phyloP scores from a whole-genome alignment of 2,329 filamentous ascomycete species.

The Sclerotiophoma versabilis region DNA sequence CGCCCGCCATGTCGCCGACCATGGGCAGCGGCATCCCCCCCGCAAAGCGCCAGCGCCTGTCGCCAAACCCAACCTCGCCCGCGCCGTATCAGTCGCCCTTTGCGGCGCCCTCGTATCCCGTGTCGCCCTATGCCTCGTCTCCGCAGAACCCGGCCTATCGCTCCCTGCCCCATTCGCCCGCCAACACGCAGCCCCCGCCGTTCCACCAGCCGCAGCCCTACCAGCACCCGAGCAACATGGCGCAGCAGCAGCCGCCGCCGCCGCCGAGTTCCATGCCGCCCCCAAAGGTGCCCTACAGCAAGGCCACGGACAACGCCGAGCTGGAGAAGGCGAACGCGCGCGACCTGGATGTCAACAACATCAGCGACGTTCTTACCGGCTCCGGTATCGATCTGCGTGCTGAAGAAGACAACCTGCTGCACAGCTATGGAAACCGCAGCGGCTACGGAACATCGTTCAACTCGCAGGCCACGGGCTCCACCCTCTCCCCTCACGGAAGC shows the following conservation, averaged over 20 bases:
- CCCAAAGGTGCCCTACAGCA: conserved; percentile 65
- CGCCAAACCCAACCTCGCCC: conserved; percentile 69
- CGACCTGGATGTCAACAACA: conserved; percentile 70
- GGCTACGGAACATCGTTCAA: conserved; percentile 56
- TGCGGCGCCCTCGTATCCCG: conserved; percentile 55
- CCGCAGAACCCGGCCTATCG: conserved; percentile 39
- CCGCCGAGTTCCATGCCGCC: conserved; percentile 63
- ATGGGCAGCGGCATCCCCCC: conserved; percentile 61
- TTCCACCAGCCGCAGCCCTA: conserved; percentile 63
- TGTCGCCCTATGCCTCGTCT: conserved; percentile 48
- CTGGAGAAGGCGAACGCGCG: conserved; percentile 62
- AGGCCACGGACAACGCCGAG: conserved; percentile 51
- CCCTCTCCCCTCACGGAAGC: conserved; percentile 52
- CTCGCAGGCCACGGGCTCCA: conserved; percentile 46
- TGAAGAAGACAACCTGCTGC: conserved; percentile 82
- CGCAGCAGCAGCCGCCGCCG: conserved; percentile 24
- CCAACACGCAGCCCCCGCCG: conserved; percentile 38
- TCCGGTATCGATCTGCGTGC: conserved; percentile 87
- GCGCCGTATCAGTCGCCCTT: conserved; percentile 53
- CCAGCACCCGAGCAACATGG: conserved; percentile 37
- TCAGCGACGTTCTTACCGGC: conserved; percentile 82
- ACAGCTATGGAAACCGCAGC: conserved; percentile 63
- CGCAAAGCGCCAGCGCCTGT: conserved; percentile 75
- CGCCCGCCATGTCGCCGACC: conserved; percentile 59
- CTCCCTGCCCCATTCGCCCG: conserved; percentile 44